phyloP scores from a whole-genome alignment of 2,329 filamentous ascomycete species.

The Sclerotinia nivalis region DNA sequence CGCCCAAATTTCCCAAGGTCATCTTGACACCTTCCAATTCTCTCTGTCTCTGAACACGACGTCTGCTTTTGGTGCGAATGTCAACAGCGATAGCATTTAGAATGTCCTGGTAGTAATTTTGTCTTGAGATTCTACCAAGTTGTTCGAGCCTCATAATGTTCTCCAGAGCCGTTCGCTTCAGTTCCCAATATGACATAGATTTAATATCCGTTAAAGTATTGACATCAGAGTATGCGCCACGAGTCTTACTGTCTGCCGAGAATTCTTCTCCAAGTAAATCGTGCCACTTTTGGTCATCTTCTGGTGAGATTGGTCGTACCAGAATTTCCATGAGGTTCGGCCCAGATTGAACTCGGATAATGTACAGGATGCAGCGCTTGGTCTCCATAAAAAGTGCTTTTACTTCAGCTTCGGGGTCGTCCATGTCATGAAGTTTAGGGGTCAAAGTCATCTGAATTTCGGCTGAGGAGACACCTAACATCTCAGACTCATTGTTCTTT shows the following conservation, averaged over 20 bases:
- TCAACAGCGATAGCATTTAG: conserved; percentile 95
- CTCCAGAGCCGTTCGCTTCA: conserved; percentile 90
- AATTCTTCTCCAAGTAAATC: conserved; percentile 81
- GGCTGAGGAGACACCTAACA: conserved; percentile 75
- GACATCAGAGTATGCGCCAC: conserved; percentile 84
- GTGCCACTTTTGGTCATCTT: conserved; percentile 90
- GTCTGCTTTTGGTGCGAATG: conserved; percentile 93
- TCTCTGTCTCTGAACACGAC: conserved; percentile 85
- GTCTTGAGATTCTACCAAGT: conserved; percentile 77
- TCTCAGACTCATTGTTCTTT: conserved; percentile 93
- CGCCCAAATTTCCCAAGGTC: conserved; percentile 73
- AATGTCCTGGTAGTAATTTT: conserved; percentile 97
- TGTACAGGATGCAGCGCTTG: conserved; percentile 94
- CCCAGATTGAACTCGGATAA: conserved; percentile 93
- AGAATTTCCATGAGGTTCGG: conserved; percentile 92
- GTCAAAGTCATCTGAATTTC: conserved; percentile 91
- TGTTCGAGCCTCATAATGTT: conserved; percentile 90
- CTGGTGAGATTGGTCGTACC: conserved; percentile 79
- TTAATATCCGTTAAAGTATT: conserved; percentile 86
- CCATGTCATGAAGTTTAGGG: conserved; percentile 83
- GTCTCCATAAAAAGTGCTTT: conserved; percentile 98
- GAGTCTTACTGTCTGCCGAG: conserved; percentile 63
- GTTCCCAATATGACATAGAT: conserved; percentile 82
- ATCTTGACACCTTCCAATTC: conserved; percentile 83
- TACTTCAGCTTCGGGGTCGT: conserved; percentile 89